Base-by-base conservation (phyloP, 495 filamentous ascomycete genomes). In the Chaetomium cochliodes region DNA sequence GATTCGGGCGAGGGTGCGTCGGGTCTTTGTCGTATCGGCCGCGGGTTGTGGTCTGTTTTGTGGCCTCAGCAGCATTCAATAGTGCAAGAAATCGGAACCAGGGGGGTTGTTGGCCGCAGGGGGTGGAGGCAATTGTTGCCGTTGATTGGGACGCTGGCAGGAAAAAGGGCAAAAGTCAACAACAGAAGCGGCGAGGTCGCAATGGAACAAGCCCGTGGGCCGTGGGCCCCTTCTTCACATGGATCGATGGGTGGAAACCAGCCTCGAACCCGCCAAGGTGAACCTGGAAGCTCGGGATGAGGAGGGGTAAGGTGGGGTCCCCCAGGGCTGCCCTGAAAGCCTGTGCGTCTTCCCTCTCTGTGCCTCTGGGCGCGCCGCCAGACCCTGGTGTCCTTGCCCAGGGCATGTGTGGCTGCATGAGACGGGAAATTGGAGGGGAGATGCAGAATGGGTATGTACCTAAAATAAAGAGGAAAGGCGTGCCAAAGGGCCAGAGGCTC, bases 361-460 rank as follows among this genome's bases (percentile, higher is more conserved):
- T 37, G 33, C 9, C 33, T 37, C 33, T 37, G 6, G 5, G 6
- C 6, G 33, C 33, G 33, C 33, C 3, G 33, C 33, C 1, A 37
- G 33, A 37, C 33, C 33, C 33, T 37, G 33, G 33, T 23, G 20
- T 41, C 51, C 49, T 49, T 46, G 55, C 39, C 16, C 8, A 42
- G 37, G 15, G 53, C 53, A 23, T 16, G 20, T n/a, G 18, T 13
- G 49, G 8, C 44, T 60, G 53, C 46, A 62, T 41, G 47, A 37
- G 25, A 25, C 41, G 65, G 61, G 66, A 67, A 64, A 67, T 67
- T 67, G 66, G 46, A 67, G 66, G 66, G 57, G 66, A 54, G 44
- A 12, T 55, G 55, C 49, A 65, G 44, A 25, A 25, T 25, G 49
- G 22, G 22, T 44, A 51, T 30, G 25, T 30, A 9, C n/a, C 41